Evolutionary conservation across 2,329 filamentous ascomycete species (phyloP).

Genomic region (Xylariaceae sp.): DNA sequence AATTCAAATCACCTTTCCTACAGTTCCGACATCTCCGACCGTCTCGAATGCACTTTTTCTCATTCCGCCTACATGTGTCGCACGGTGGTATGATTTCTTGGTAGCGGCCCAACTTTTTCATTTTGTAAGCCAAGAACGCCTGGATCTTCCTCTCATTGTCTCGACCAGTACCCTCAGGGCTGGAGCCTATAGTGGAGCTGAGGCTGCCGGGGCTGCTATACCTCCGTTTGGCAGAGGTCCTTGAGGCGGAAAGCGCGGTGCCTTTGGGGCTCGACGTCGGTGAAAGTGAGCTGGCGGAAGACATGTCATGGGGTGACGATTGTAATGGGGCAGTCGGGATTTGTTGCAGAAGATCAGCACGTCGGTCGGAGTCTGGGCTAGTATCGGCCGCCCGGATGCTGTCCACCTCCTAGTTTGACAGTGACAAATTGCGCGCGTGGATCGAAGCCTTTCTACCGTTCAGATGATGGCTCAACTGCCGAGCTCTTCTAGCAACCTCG

Average conservation of each 20-base stretch:
- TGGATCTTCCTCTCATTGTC: conserved; percentile 34
- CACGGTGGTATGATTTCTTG: conserved; percentile 76
- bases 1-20: conserved; percentile 86
- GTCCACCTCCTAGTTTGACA: conserved; percentile 32
- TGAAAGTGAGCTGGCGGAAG: conserved; percentile 27
- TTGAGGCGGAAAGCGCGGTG: conserved; percentile 26
- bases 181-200: conserved; percentile 28
- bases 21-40: conserved; percentile 81
- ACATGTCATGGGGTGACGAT: conserved; percentile 22
- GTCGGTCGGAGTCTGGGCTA: conserved; percentile 40
- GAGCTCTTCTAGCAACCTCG: conserved; percentile 56
- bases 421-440: conserved; percentile 51
- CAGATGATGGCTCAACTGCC: conserved; percentile 75
- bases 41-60: conserved; percentile 79
- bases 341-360: conserved; percentile 51
- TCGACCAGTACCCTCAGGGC: conserved; percentile 24
- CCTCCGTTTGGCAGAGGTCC: conserved; percentile 26
- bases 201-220: conserved; percentile 21
- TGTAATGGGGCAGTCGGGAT: conserved; percentile 35
- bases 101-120: conserved; percentile 69
- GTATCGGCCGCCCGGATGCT: conserved; percentile 26
- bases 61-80: conserved; percentile 73
- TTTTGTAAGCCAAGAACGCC: conserved; percentile 63
- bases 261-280: conserved; percentile 27
- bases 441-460: conserved; percentile 72